Base-by-base conservation (phyloP, 306 rosid genomes). In the Pyrus bretschneideri region DNA sequence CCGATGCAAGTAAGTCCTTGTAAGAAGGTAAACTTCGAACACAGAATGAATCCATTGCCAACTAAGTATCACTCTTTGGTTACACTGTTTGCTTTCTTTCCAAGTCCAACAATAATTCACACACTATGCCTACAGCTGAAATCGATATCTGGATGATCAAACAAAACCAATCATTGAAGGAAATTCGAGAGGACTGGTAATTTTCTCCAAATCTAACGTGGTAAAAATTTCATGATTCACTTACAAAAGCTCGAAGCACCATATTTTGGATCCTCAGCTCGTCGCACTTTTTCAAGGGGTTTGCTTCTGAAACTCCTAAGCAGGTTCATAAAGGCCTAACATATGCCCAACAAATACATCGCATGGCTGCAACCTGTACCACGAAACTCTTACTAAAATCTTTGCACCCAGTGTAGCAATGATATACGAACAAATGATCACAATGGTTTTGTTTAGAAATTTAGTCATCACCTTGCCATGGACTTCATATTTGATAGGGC, bases 291-390 rank as follows among this genome's bases (percentile, higher is more conserved):
- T 52, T 25, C 21, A 44, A 68, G 35, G 49, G 82, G 49, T 71
- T 46, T 69, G 71, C n/a, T 66, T 67, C 23, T 29, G 70, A 31
- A 88, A 86, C 73, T 76, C 71, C 80, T 87, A 89, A 15, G 44
- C 79, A 11, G 96, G 97, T 79, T 95, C 97, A 76, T 88, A 88
- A 49, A 95, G 97, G 70, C 97, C 97, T 67, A 95, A 35, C 59
- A 84, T 79, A 74, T 92, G 97, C 72, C 97, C 97, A 75, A 92
- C 96, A 33, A 25, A 90, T 70, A 81, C 98, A 88, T 76, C 89
- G 76, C 82, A 90, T 3, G 22, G 97, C 89, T n/a, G 97, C 96
- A 84, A 88, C 95, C 97, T 90, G 85, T 72, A 70, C 57, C 67
- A 58, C 9, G 72, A 73, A 17, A n/a, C 75, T 29, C 77, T 81